Percentiles rank a stretch among this genome's conserved stretches.
phyloP scores from a whole-genome alignment of 192 early-diverging fungal genomes.

The Coemansia sp. region DNA sequence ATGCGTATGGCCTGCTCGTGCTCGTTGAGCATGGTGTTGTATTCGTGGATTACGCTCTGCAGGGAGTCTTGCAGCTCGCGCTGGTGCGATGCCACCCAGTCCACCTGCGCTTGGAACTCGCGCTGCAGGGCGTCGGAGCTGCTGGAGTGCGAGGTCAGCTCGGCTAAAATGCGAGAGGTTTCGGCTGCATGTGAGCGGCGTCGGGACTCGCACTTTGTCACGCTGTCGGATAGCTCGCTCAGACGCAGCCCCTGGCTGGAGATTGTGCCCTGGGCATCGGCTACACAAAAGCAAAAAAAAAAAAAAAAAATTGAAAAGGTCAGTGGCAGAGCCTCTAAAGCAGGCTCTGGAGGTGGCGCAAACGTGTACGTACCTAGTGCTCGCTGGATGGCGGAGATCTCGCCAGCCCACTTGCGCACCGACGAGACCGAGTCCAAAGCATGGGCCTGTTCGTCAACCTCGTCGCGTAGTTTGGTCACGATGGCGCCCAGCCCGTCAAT shows the following conservation, averaged over 20 bases:
- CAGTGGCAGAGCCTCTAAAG: not conserved
- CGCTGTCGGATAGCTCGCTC: conserved; percentile 3
- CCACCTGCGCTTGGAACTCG: conserved; percentile 18
- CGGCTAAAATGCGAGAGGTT: not conserved
- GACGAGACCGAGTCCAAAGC: conserved; percentile 2
- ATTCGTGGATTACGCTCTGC: conserved; percentile 20
- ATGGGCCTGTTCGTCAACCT: conserved; percentile 20
- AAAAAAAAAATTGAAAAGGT: not conserved
- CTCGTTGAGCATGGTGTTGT: conserved; percentile 34
- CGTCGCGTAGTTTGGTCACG: conserved; percentile 21
- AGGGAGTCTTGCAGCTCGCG: conserved; percentile 14
- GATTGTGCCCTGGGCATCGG: not conserved
- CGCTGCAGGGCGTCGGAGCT: not conserved
- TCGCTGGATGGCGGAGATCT: conserved; percentile 3
- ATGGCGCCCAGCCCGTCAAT: conserved; percentile 2
- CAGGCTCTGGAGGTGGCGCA: not conserved
- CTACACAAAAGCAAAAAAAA: not conserved
- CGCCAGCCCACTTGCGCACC: conserved; percentile 5
- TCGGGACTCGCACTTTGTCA: not conserved
- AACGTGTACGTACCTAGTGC: conserved; percentile 6
- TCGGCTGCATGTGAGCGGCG: conserved; percentile 10
- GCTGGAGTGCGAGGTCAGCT: not conserved
- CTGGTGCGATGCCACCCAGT: conserved; percentile 5
- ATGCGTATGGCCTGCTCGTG: conserved; percentile 40
- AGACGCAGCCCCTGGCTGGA: not conserved